Percentiles rank a stretch among this genome's conserved stretches.
Evolutionary conservation across 768 basidiomycete species (phyloP).

Genomic region (Phylloporus sp.): DNA sequence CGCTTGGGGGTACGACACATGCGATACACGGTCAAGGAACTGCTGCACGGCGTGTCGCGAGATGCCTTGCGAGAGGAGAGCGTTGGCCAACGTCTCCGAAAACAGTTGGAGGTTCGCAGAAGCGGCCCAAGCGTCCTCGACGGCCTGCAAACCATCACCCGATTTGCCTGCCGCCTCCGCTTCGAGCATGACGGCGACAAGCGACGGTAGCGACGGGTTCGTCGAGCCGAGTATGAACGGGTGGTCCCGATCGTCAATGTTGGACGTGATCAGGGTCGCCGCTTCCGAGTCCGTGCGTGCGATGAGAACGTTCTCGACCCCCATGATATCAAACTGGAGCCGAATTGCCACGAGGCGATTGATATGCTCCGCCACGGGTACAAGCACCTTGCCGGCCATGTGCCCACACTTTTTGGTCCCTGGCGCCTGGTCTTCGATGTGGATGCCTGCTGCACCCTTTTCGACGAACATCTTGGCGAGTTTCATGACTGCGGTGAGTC

Average conservation of each 20-base stretch:
- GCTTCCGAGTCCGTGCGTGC: conserved; percentile 97
- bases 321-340: conserved; percentile 97
- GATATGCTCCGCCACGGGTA: conserved; percentile 96
- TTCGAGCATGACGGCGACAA: conserved; percentile 76
- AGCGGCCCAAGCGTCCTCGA: conserved; percentile 85
- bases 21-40: conserved; percentile 60
- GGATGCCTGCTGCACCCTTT: conserved; percentile 96
- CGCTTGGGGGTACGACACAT: conserved; percentile 64
- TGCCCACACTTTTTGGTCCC: conserved; percentile 96
- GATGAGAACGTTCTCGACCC: conserved; percentile 89
- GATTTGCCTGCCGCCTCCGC: conserved; percentile 79
- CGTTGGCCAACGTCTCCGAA: conserved; percentile 64
- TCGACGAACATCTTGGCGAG: conserved; percentile 98
- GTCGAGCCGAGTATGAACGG: conserved; percentile 93
- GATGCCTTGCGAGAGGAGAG: conserved; percentile 56
- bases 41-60: conserved; percentile 46
- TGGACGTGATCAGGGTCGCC: conserved; percentile 92
- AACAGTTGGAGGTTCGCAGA: conserved; percentile 79
- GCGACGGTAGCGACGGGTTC: conserved; percentile 60
- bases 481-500: conserved; percentile 98
- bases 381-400: conserved; percentile 95
- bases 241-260: conserved; percentile 97
- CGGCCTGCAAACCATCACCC: conserved; percentile 74
- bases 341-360: conserved; percentile 97
- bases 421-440: conserved; percentile 96